Evolutionary conservation across 495 filamentous ascomycete species (phyloP).

Genomic region (Podospora comata): DNA sequence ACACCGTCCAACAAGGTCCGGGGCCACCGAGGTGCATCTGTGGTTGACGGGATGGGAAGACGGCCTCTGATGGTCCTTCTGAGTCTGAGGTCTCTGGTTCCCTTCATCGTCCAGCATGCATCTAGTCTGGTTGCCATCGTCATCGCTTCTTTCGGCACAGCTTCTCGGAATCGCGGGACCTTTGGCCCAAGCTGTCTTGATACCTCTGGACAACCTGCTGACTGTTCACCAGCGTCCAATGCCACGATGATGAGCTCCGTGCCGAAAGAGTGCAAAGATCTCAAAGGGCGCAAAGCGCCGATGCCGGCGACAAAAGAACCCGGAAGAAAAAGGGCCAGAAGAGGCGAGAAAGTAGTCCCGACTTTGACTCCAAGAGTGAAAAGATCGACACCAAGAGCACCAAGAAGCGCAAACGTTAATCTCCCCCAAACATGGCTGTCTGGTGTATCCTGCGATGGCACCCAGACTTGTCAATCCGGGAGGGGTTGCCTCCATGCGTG

Average conservation of each 20-base stretch:
- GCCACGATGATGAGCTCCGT: neutral
- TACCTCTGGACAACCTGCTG: neutral
- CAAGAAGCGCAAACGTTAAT: neutral
- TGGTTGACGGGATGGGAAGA: no score
- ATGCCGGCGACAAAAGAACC: neutral
- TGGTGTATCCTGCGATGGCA: no score
- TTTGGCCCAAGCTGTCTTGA: neutral
- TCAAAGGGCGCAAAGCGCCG: neutral
- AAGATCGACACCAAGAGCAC: neutral
- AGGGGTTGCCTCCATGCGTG: neutral
- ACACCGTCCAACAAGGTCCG: no score
- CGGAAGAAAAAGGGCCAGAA: neutral
- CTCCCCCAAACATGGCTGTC: no score
- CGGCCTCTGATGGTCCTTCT: no score
- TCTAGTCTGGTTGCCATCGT: neutral
- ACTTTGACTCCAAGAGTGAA: neutral
- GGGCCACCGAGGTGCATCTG: no score
- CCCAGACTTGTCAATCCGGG: no score
- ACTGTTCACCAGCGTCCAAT: neutral
- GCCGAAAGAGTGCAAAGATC: conserved; percentile 1
- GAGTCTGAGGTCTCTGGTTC: no score
- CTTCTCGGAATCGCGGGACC: neutral
- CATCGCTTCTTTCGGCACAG: neutral
- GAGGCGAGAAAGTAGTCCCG: neutral
- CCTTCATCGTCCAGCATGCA: no score